Percentiles rank a stretch among this genome's conserved stretches.
Conservation (phyloP, 1,139 yeast genomes). For the Saccharomycopsis crataegensis region DNA sequence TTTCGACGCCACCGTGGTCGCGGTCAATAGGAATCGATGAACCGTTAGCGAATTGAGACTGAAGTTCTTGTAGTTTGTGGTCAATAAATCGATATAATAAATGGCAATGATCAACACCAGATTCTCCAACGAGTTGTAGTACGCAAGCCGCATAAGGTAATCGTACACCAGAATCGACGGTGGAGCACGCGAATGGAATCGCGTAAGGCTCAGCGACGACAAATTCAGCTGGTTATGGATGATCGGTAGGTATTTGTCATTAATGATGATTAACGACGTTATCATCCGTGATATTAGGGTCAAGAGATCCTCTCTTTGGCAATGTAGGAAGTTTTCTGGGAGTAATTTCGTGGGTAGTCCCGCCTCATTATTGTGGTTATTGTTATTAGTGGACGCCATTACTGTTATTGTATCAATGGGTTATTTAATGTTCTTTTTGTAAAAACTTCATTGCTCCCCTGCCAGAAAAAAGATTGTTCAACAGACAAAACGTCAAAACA, state of each 20-base stretch:
- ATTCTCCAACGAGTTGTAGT: constrained; percentile 79
- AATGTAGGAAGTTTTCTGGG: constrained; percentile 55
- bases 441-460: too few relatives aligned
- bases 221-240: constrained; percentile 26
- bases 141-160: constrained; percentile 68
- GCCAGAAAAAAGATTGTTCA: too few relatives aligned
- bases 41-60: constrained; percentile 87
- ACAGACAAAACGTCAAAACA: too few relatives aligned
- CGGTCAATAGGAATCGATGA: constrained; percentile 83
- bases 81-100: constrained; percentile 79
- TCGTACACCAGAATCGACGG: constrained; percentile 79
- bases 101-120: constrained; percentile 75
- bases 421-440: too few relatives aligned
- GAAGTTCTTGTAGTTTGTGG: constrained; percentile 72
- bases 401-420: too few relatives aligned
- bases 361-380: neutral
- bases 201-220: constrained; percentile 45
- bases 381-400: too few relatives aligned
- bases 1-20: constrained; percentile 86
- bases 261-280: constrained; percentile 57
- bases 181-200: constrained; percentile 90
- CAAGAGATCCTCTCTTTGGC: constrained; percentile 65
- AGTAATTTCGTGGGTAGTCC: constrained; percentile 26
- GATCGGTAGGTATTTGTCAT: constrained; percentile 39
- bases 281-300: constrained; percentile 74